Base-by-base conservation (phyloP, 208 protist genomes). In the Trypanosoma platydactyli region DNA sequence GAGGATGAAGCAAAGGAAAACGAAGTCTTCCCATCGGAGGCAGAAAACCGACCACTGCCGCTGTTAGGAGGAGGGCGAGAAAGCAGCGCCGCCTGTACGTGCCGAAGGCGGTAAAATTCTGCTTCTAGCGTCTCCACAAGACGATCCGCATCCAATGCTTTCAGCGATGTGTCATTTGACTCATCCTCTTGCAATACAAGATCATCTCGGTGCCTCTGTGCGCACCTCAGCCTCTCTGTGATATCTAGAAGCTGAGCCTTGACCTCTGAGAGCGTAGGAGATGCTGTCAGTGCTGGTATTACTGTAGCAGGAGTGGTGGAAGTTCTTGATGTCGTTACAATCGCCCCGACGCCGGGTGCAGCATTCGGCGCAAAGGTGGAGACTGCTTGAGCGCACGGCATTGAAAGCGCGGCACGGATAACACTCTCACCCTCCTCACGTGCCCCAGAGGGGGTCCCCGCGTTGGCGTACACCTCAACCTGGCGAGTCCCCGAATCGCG, bases 101-200 rank as follows among this genome's bases (percentile, higher is more conserved):
- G 59, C 16, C 85, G 81, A 50, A 91, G 80, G 35, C 29, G 73
- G 9, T 42, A 41, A 67, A 88, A 91, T 12, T 58, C 30, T 42
- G 56, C 61, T 69, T 94, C 83, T 25, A 94, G 49, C 51, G 64
- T 61, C 2, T 38, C 48, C 25, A 91, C 87, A 27, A 45, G 12
- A 4, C 44, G 67, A 49, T 94, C 88, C 5, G 80, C 58, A 45
- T 72, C 68, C 22, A n/a, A 56, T 12, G 90, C 57, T 60, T 71
- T 71, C 13, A 16, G 29, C 6, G 63, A 77, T 4, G 64, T 55
- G 70, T 94, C 81, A 65, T 86, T 63, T 53, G 89, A 76, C 68
- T 91, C 88, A 60, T 90, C 83, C 61, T 94, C 84, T 15, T 78
- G 61, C 6, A 91, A 65, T 22, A 94, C 56, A 22, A 91, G 55